A percentile compares a stretch with the other conserved stretches of the same genome.
Evolutionary conservation across 257 asterid genomes (phyloP).

Genomic region (Apocynum venetum): DNA sequence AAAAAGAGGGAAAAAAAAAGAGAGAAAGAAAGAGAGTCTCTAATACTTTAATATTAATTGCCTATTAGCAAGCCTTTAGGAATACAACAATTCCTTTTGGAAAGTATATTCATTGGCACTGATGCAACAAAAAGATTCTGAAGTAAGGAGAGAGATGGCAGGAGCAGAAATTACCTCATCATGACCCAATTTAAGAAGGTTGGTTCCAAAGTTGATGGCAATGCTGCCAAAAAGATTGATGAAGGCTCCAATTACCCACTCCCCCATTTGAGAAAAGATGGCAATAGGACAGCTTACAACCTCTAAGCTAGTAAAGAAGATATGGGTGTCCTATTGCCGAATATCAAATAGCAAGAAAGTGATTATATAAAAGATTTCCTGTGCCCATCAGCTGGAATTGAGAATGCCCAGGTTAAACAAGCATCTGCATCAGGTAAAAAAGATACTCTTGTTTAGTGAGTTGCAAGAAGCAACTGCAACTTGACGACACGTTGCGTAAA

Average conservation of each 20-base stretch:
- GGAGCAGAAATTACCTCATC: constrained; percentile 52
- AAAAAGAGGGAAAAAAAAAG: neutral
- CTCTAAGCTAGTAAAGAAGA: neutral
- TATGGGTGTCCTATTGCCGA: neutral
- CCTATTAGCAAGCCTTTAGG: too few relatives aligned
- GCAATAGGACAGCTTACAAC: neutral
- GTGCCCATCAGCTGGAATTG: constrained; percentile 3
- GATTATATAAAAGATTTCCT: neutral
- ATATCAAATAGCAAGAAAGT: neutral
- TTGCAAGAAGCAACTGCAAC: neutral
- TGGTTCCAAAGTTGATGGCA: constrained; percentile 94
- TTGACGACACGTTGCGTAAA: neutral
- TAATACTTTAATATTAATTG: too few relatives aligned
- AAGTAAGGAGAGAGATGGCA: neutral
- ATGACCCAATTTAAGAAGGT: constrained; percentile 89
- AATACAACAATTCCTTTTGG: neutral
- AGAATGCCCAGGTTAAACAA: constrained; percentile 10
- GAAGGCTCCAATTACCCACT: constrained; percentile 93
- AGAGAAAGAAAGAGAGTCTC: too few relatives aligned
- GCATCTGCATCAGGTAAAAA: constrained; percentile 5
- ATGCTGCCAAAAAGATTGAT: constrained; percentile 83
- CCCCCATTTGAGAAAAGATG: constrained; percentile 57
- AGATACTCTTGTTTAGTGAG: neutral
- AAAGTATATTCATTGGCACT: neutral
- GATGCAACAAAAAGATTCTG: neutral